A percentile compares a stretch with the other conserved stretches of the same genome.
phyloP scores from a whole-genome alignment of 805 yeast species.

The Saturnispora quitensis region DNA sequence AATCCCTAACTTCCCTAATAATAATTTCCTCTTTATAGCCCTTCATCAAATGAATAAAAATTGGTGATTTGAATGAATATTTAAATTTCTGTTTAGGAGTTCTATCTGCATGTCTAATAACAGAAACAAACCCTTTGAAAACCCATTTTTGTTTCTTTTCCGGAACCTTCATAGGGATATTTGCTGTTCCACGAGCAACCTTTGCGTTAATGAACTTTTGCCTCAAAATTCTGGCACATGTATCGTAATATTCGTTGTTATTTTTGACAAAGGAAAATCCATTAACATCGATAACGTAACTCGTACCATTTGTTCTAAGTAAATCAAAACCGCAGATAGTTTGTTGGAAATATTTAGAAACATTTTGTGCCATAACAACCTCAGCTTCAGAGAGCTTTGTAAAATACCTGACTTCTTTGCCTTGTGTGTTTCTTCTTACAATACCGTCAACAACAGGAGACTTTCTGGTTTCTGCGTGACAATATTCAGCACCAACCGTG shows the following conservation, averaged over 20 bases:
- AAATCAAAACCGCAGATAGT: constrained; percentile 96
- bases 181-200: constrained; percentile 32
- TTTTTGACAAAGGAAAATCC: constrained; percentile 98
- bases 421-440: constrained; percentile 93
- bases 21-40: constrained; percentile 96
- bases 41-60: constrained; percentile 76
- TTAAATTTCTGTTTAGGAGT: constrained; percentile 98
- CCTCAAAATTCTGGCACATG: constrained; percentile 68
- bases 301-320: constrained; percentile 76
- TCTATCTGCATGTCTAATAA: constrained; percentile 94
- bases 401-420: constrained; percentile 88
- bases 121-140: constrained; percentile 84
- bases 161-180: constrained; percentile 33
- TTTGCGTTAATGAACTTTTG: constrained; percentile 62
- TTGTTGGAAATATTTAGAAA: constrained; percentile 72
- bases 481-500: constrained; percentile 83
- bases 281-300: constrained; percentile 93
- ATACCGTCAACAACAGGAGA: constrained; percentile 99
- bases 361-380: constrained; percentile 67
- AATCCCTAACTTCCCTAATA: constrained; percentile 79
- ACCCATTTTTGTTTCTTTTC: constrained; percentile 89
- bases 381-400: constrained; percentile 74
- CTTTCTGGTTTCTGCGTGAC: constrained; percentile 97
- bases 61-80: constrained; percentile 82
- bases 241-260: constrained; percentile 75